phyloP scores from a whole-genome alignment of 306 rosid genomes.

The Pyrus bretschneideri region DNA sequence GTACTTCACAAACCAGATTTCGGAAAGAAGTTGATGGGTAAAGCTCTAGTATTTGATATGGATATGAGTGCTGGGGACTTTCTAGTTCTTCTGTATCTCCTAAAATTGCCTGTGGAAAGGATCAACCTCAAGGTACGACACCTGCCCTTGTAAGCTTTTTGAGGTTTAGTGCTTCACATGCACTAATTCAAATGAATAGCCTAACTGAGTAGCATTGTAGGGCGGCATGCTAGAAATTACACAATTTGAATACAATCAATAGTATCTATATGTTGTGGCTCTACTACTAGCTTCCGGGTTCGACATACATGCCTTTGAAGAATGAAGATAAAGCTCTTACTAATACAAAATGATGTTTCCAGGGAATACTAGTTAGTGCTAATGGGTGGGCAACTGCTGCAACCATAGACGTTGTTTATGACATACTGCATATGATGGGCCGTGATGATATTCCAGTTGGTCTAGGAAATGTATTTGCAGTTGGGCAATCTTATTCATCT shows the following conservation, averaged over 20 bases:
- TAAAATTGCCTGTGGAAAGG: conserved; percentile 45
- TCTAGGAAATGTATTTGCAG: conserved; percentile 41
- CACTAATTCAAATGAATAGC: neutral
- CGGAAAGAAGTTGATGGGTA: conserved; percentile 26
- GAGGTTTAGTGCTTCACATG: neutral
- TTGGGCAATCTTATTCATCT: conserved; percentile 29
- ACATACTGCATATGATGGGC: conserved; percentile 68
- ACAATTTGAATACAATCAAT: neutral
- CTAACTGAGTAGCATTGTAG: neutral
- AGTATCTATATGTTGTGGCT: neutral
- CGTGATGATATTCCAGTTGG: conserved; percentile 64
- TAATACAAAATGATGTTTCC: neutral
- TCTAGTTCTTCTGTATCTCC: conserved; percentile 47
- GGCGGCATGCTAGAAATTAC: neutral
- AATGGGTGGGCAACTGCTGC: conserved; percentile 64
- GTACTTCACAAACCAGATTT: conserved; percentile 40
- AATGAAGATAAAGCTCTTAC: neutral
- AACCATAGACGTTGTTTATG: conserved; percentile 47
- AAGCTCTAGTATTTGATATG: conserved; percentile 57
- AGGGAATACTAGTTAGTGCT: conserved; percentile 56
- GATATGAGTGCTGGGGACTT: conserved; percentile 77
- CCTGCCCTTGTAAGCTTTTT: neutral
- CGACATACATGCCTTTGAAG: neutral
- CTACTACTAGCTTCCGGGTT: neutral
- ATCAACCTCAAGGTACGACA: conserved; percentile 48